Evolutionary conservation across 805 yeast genomes (phyloP).

Genomic region (Saccharomycopsis amapae): DNA sequence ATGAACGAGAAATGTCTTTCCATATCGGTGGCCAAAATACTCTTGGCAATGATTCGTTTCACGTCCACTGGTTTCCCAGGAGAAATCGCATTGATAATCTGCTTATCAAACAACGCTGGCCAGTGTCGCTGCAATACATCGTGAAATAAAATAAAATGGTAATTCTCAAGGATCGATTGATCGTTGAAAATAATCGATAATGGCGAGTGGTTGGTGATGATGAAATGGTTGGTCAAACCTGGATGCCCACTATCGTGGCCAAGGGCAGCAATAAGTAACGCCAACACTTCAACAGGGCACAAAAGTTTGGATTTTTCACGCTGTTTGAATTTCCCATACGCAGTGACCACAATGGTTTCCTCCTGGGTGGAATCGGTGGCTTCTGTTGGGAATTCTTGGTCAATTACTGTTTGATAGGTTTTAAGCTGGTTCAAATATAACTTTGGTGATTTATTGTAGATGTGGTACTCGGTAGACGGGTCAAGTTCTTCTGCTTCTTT

Average conservation of each 20-base stretch:
- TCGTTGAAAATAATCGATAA: conserved; percentile 56
- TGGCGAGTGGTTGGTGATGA: conserved; percentile 53
- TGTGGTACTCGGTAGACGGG: conserved; percentile 16
- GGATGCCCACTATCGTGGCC: conserved; percentile 98
- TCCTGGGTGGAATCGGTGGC: not conserved
- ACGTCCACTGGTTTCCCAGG: conserved; percentile 23
- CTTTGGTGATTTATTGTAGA: conserved; percentile 15
- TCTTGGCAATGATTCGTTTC: conserved; percentile 28
- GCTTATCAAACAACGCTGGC: conserved; percentile 32
- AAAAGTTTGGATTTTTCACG: not conserved
- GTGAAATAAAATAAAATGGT: conserved; percentile 63
- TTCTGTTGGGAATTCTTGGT: conserved; percentile 8
- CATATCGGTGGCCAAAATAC: conserved; percentile 88
- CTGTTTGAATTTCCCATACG: conserved; percentile 3
- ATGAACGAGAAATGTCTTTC: conserved; percentile 75
- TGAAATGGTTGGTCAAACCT: conserved; percentile 79
- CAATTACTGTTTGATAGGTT: conserved; percentile 12
- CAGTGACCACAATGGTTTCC: not conserved
- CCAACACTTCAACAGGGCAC: conserved; percentile 43
- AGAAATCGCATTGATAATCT: not conserved
- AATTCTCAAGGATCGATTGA: conserved; percentile 72
- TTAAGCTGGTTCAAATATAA: conserved; percentile 15
- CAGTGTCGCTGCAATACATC: conserved; percentile 45
- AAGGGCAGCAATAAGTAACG: conserved; percentile 69
- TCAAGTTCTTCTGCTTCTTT: conserved; percentile 20